A percentile compares a stretch with the other conserved stretches of the same genome.
Evolutionary conservation across 257 asterid genomes (phyloP).

Genomic region (Solanum pimpinellifolium): DNA sequence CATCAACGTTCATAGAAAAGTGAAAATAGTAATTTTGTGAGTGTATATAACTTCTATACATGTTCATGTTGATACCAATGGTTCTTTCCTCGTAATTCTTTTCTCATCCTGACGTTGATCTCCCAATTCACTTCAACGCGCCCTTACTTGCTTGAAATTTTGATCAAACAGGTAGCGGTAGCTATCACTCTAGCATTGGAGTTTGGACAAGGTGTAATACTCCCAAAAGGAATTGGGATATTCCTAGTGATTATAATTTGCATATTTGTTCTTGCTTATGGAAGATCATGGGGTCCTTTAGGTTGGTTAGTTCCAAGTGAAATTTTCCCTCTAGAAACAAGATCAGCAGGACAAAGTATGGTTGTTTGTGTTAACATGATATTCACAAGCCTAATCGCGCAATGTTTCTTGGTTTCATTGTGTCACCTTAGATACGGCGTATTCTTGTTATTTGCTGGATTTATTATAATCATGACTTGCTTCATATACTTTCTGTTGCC

Average conservation of each 20-base stretch:
- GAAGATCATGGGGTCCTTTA: slow-evolving; percentile 81
- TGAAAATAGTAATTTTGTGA: too few relatives aligned
- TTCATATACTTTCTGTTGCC: slow-evolving; percentile 69
- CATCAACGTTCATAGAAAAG: background rate
- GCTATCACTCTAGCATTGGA: slow-evolving; percentile 53
- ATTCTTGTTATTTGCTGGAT: slow-evolving; percentile 48
- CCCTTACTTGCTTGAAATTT: background rate
- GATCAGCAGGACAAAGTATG: slow-evolving; percentile 76
- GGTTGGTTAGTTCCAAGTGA: slow-evolving; percentile 90
- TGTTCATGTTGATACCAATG: too few relatives aligned
- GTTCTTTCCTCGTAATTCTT: background rate
- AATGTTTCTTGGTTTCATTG: slow-evolving; percentile 52
- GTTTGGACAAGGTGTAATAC: slow-evolving; percentile 52
- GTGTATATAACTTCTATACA: background rate
- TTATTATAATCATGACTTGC: slow-evolving; percentile 45
- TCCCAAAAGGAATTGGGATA: slow-evolving; percentile 32
- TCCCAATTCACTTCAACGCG: background rate
- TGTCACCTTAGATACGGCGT: slow-evolving; percentile 69
- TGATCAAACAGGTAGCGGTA: slow-evolving; percentile 38
- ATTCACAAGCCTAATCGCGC: slow-evolving; percentile 69
- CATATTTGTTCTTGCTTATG: slow-evolving; percentile 53
- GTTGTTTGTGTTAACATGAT: slow-evolving; percentile 79
- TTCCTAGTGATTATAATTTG: slow-evolving; percentile 53
- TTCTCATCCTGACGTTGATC: background rate
- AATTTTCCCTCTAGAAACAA: slow-evolving; percentile 64